Base-by-base conservation (phyloP, 2,329 filamentous ascomycete genomes). In the Dothistroma septosporum region DNA sequence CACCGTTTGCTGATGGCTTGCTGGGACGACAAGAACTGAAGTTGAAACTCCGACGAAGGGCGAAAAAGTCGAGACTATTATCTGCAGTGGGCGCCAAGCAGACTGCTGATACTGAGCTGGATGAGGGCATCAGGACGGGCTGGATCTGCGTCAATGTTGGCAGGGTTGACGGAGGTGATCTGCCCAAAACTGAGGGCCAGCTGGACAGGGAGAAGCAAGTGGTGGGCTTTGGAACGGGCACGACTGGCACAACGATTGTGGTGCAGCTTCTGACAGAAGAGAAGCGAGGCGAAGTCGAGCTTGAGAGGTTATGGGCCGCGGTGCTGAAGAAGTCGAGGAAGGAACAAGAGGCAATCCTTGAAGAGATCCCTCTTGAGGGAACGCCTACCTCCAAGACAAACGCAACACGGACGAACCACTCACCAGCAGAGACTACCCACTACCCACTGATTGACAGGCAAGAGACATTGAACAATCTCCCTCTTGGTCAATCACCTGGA, bases 121-220 rank as follows among this genome's bases (percentile, higher is more conserved):
- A 96, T 68, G 91, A 97, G 71, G 93, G 92, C 2, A 90, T 96
- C 56, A 87, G 89, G 12, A 97, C 93, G 0, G 92, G 92, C 10
- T 99, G 94, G 94, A 89, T 99, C 21, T 99, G 94, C 75, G 90
- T 97, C 62, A 95, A 96, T 72, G 83, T 94, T 10, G 91, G 90
- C 4, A 84, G 84, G 16, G 82, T 91, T 0, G 84, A 88, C 48
- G 91, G 90, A 4, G 85, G 85, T 9, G 82, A 91, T 1, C 83
- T 88, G 46, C 82, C 83, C 22, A 79, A 81, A n/a, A 62, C 64
- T 14, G 59, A 64, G 44, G 63, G 67, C 46, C 68, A 74, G 4
- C 68, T 75, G 35, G 70, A 72, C 46, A 67, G 64, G 16, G 76
- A 77, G 12, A 81, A 85, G 14, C 80, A 83, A 9, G 85, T 92